These are phyloP conservation scores for Starmerella potacharoeniae DNA, from an alignment of 805 yeast genomes.

Conservation along the genomic window DNA sequence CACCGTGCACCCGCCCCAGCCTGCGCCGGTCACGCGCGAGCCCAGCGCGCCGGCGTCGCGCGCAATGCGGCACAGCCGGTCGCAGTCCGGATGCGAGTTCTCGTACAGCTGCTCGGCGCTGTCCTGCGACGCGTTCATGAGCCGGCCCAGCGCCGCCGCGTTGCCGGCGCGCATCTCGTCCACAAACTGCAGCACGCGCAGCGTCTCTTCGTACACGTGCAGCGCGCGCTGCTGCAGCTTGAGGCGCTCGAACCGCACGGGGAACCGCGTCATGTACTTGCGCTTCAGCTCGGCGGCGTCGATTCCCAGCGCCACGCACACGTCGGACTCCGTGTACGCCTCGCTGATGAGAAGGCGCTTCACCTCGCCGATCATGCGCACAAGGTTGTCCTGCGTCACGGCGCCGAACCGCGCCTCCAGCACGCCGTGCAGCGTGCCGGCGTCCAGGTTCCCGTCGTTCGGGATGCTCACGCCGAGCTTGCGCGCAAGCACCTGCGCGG, in stretches of 20 bases:
- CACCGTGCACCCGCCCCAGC: slow-evolving; percentile 68
- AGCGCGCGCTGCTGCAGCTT: slow-evolving; percentile 46
- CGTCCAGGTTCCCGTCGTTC: slow-evolving; percentile 41
- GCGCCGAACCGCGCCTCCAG: slow-evolving; percentile 38
- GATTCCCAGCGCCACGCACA: slow-evolving; percentile 35
- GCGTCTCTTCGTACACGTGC: slow-evolving; percentile 53
- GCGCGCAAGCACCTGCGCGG: slow-evolving; percentile 47
- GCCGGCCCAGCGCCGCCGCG: slow-evolving; percentile 33
- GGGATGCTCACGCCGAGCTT: slow-evolving; percentile 33
- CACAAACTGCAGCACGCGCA: slow-evolving; percentile 44
- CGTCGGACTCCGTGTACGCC: slow-evolving; percentile 43
- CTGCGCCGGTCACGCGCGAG: slow-evolving; percentile 68
- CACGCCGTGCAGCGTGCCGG: slow-evolving; percentile 56
- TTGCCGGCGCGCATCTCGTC: slow-evolving; percentile 28
- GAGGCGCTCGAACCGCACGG: slow-evolving; percentile 46
- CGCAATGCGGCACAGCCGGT: slow-evolving; percentile 45
- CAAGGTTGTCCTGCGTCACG: slow-evolving; percentile 34
- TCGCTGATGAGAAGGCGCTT: slow-evolving; percentile 34
- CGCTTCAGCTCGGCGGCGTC: slow-evolving; percentile 35
- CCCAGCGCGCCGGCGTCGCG: slow-evolving; percentile 47
- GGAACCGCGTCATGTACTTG: slow-evolving; percentile 40
- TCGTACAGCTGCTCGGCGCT: slow-evolving; percentile 41
- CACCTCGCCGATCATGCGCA: slow-evolving; percentile 34
- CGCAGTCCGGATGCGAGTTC: slow-evolving; percentile 47
- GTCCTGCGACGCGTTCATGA: slow-evolving; percentile 50